These are phyloP conservation scores for Mycena indigotica DNA, from an alignment of 768 basidiomycete species.

Conservation along the genomic window DNA sequence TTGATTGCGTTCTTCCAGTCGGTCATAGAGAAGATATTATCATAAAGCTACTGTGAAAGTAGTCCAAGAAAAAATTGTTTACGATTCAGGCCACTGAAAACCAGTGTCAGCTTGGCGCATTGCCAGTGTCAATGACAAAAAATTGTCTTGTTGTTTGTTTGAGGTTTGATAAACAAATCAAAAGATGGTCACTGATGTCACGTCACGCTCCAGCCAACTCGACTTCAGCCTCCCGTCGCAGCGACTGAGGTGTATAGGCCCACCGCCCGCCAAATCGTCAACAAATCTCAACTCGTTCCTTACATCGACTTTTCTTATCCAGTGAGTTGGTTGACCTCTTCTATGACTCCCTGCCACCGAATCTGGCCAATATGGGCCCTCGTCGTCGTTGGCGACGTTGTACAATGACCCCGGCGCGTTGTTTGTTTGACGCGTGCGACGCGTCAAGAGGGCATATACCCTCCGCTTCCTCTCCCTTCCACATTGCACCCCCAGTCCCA, in stretches of 20 bases:
- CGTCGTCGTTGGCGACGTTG: conserved; percentile 30
- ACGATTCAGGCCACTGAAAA: too few relatives aligned
- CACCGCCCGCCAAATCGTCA: neutral
- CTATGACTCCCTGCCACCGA: conserved; percentile 14
- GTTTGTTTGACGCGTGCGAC: conserved; percentile 42
- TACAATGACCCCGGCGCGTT: conserved; percentile 20
- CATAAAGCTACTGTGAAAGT: too few relatives aligned
- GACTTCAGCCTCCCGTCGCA: neutral
- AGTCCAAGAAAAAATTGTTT: too few relatives aligned
- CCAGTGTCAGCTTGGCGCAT: too few relatives aligned
- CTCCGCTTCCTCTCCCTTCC: conserved; percentile 24
- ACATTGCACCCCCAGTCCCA: conserved; percentile 14
- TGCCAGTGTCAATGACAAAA: too few relatives aligned
- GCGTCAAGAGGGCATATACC: conserved; percentile 36
- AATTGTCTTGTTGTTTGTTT: too few relatives aligned
- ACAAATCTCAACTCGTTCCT: neutral
- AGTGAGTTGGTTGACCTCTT: conserved; percentile 20
- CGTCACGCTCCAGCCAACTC: neutral
- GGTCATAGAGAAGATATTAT: too few relatives aligned
- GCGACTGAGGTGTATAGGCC: neutral
- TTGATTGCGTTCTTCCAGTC: too few relatives aligned
- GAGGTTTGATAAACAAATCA: neutral
- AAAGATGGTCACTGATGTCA: neutral
- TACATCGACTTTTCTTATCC: neutral
- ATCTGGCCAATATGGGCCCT: conserved; percentile 11